A percentile compares a stretch with the other conserved stretches of the same genome.
Conservation (phyloP, 257 asterid species). For the Asclepias syriaca region DNA sequence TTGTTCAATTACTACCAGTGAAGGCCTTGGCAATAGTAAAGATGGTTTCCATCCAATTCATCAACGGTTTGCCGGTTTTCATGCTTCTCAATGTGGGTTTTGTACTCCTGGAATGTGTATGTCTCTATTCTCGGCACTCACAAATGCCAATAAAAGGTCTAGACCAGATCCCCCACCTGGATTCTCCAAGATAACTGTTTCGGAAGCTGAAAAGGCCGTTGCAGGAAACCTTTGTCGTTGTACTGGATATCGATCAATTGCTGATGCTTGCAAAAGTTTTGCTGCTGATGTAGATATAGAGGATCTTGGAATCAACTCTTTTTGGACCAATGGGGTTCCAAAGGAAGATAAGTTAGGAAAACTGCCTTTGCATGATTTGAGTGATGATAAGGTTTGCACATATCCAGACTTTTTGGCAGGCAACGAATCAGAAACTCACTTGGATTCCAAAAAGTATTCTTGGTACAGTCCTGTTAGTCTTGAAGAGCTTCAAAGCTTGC, state of each 20-base stretch:
- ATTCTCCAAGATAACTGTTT: conserved; percentile 25
- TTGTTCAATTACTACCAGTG: conserved; percentile 63
- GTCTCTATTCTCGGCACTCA: conserved; percentile 56
- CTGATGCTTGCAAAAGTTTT: conserved; percentile 73
- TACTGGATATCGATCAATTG: conserved; percentile 68
- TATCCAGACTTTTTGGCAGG: conserved; percentile 34
- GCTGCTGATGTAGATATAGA: conserved; percentile 60
- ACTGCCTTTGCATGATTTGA: conserved; percentile 41
- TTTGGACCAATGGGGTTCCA: conserved; percentile 46
- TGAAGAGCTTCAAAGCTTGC: conserved; percentile 46
- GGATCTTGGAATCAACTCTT: conserved; percentile 61
- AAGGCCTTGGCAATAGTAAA: conserved; percentile 65
- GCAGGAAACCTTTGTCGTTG: conserved; percentile 67
- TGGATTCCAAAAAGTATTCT: conserved; percentile 35
- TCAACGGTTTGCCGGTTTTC: conserved; percentile 62
- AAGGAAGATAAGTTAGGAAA: conserved; percentile 26
- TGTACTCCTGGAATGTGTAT: conserved; percentile 78
- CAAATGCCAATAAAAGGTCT: conserved; percentile 37
- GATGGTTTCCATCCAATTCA: conserved; percentile 71
- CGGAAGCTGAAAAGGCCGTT: conserved; percentile 57
- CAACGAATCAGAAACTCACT: conserved; percentile 18
- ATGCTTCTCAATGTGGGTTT: conserved; percentile 75
- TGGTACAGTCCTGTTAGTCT: conserved; percentile 55
- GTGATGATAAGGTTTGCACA: conserved; percentile 15
- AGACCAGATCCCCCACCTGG: conserved; percentile 39